Base-by-base conservation (phyloP, 768 basidiomycete genomes). In the Serpula lacrymans region DNA sequence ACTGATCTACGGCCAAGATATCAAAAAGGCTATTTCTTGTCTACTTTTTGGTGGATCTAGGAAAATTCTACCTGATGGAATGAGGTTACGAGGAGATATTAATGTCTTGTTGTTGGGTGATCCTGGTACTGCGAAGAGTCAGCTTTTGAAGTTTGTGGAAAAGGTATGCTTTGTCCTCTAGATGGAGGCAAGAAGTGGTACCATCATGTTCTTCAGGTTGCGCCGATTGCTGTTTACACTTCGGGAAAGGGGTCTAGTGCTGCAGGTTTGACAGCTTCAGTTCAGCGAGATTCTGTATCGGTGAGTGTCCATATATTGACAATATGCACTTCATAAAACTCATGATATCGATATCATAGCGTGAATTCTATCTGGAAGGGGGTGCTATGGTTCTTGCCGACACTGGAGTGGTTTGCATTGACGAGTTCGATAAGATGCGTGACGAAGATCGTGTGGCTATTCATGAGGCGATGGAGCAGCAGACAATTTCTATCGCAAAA, bases 351-450 rank as follows among this genome's bases (percentile, higher is more conserved):
- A 42, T 25, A 39, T 10, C 46, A 18, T 47, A 97, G 93, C 80
- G 96, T 32, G 96, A 99, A 62, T 98, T 99, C 64, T 98, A 96
- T 65, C 77, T 99, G 5, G 96, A 99, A 71, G 96, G 96, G 6
- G 96, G 96, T 17, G 96, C 96, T 2, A 98, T 99, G 96, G 96
- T 99, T 5, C 79, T 98, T 26, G 96, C 96, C 1, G 96, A 99
- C 59, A 89, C 89, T 10, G 96, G 96, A 21, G 94, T 99, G 11
- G 96, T 98, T 27, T 98, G 96, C 57, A 99, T 99, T 56, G 96
- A 99, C 53, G 96, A 99, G 62, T 99, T 99, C 53, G 96, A 99
- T 68, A 99, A 99, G 71, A 99, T 99, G 96, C 75, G 95, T 27
- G 96, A 99, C 51, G 95, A 98, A 63, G 96, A 99, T 60, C 82